Evolutionary conservation across 208 protist genomes (phyloP), one percentile per base, ranked within the genome.

Genomic region (Leptomonas seymouri): DNA sequence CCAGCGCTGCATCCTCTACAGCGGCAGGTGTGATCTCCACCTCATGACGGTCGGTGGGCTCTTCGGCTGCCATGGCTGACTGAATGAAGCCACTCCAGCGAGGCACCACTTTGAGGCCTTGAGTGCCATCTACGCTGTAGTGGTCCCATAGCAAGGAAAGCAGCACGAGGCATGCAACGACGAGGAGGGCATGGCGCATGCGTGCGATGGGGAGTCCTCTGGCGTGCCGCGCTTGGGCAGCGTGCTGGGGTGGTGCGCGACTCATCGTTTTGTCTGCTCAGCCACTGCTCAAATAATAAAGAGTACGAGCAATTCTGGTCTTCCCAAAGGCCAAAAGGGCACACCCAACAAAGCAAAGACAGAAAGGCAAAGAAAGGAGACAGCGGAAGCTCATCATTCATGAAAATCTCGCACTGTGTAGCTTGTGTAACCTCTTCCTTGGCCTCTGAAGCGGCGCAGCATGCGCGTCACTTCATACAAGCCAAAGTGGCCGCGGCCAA

Each of bases 361-460:
- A 54, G n/a, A 54, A 54, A 54, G 49, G 49, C 25, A 28, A 58
- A 31, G 31, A 12, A 42, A 25, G 27, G 28, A 48, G 61, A 61
- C 16, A 30, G 23, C 30, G 41, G 14, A 28, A 44, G 54, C 41
- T 28, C 42, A 41, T 27, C 34, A 20, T 36, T 7, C n/a, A n/a
- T n/a, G n/a, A n/a, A n/a, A n/a, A n/a, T n/a, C n/a, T n/a, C n/a
- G n/a, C n/a, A n/a, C n/a, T n/a, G n/a, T n/a, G n/a, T n/a, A n/a
- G n/a, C n/a, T n/a, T n/a, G n/a, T n/a, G n/a, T n/a, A n/a, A n/a
- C n/a, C n/a, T n/a, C n/a, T n/a, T n/a, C n/a, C n/a, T n/a, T n/a
- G n/a, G n/a, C n/a, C n/a, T n/a, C n/a, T n/a, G n/a, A n/a, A n/a
- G n/a, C n/a, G n/a, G n/a, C n/a, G n/a, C n/a, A n/a, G n/a, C n/a